Evolutionary conservation across 75 land plant species (phyloP), one percentile per base, ranked within the genome.

Genomic region (Larix kaempferi): DNA sequence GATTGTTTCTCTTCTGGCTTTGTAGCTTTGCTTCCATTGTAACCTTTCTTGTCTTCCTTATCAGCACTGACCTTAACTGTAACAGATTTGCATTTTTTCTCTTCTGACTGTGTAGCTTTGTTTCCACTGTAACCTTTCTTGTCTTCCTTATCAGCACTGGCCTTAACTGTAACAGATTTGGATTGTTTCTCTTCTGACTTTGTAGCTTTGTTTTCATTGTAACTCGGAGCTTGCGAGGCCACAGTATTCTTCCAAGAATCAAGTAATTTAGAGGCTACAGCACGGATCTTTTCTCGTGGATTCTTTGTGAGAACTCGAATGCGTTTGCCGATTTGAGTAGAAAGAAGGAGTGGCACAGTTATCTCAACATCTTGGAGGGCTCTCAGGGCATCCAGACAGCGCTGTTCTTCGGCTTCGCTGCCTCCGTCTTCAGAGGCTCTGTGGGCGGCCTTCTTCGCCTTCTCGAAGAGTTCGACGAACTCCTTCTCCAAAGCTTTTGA

Each of bases 201-300:
- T 44, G 8, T 6, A 44, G 49, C 7, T 44, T 44, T 44, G 49
- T 44, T 44, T 6, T 7, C 52, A 8, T 11, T 29, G 52, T 1
- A 8, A 49, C 10, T n/a, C 1, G 65, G 11, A 1, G 90, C 82
- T 78, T 95, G 96, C 19, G 88, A 77, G 27, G 87, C 80, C 13
- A 95, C 91, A 7, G 85, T 64, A 22, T 91, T 93, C 85, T 91
- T 95, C 98, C 98, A 95, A 16, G 61, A 77, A 39, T 89, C 92
- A 61, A 93, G 61, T 57, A 95, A 44, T 52, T 91, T 90, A 55
- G 84, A 80, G 21, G 98, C 96, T 56, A 82, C 59, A 44, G 49
- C 37, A 57, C 85, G 86, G 19, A 95, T 91, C 80, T 89, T 90
- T 77, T 82, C 35, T 33, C 80, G 67, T 6, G 93, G 85, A 66